Evolutionary conservation across 352 stramenopile species (phyloP), one percentile per base, ranked within the genome.

Genomic region (Thraustochytrium sp.): DNA sequence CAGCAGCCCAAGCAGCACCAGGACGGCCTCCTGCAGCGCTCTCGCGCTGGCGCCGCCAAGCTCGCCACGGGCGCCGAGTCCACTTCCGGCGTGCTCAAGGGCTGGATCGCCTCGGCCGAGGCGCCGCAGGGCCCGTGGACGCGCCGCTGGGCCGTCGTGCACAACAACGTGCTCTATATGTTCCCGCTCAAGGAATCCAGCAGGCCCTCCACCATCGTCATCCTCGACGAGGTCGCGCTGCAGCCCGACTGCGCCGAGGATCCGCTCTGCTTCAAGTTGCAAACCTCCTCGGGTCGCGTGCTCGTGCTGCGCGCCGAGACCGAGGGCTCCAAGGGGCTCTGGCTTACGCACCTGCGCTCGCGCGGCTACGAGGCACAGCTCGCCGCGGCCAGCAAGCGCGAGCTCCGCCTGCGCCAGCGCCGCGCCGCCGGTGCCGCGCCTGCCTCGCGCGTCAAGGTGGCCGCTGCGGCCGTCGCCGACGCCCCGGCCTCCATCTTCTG

Each of bases 151-250:
- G 42, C 46, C 51, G 31, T 80, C 51, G 40, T 80, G 23, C 68
- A 80, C 48, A 80, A 80, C 48, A 80, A 80, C 38, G 68, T 80
- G 21, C 31, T 80, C 21, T 80, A 80, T 34, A 68, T 80, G 48
- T 80, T 63, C 46, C 68, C 46, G 4, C 31, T 34, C 23, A 48
- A 55, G 31, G 46, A 68, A 0, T 61, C 68, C 13, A 65, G 48
- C 34, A 42, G 68, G 4, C 68, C 68, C 16, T 55, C 34, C 26
- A 55, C 68, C 5, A 80, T 80, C 37, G 68, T 80, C 51, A 80
- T 80, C 44, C 68, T 80, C 29, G 68, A 80, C 13, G 31, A 64
- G n/a, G 68, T 80, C 26, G n/a, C 31, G 5, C 68, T 80, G 5
- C 26, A 72, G 59, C 36, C 59, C 11, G 59, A 72, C 9, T 72